Evolutionary conservation across 2,329 filamentous ascomycete species (phyloP).

Genomic region (Neofusicoccum sp.): DNA sequence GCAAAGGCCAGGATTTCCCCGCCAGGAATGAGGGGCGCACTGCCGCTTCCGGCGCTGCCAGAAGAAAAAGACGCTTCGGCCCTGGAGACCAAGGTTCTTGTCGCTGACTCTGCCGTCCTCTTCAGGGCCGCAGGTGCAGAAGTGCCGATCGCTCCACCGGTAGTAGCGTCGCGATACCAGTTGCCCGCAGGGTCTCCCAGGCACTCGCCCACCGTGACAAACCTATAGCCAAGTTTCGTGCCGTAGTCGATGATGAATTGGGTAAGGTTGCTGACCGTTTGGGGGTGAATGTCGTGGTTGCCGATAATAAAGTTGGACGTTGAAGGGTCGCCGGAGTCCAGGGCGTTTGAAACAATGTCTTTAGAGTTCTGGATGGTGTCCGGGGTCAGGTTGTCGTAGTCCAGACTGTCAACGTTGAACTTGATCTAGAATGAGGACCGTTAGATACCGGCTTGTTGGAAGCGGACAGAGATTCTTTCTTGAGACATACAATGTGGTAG

Average conservation of each 20-base stretch:
- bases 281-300: conserved; percentile 58
- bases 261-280: conserved; percentile 53
- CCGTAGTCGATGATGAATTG: conserved; percentile 47
- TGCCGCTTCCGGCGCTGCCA: conserved; percentile 3
- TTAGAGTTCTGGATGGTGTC: conserved; percentile 18
- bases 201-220: conserved; percentile 61
- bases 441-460: neutral
- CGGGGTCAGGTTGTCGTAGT: conserved; percentile 27
- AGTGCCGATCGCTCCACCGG: neutral
- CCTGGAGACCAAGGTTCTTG: neutral
- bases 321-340: neutral
- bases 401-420: conserved; percentile 31
- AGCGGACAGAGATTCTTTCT: neutral
- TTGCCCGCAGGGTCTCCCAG: conserved; percentile 54
- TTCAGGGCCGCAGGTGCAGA: neutral
- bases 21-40: neutral
- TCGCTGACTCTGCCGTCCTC: neutral
- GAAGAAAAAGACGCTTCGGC: neutral
- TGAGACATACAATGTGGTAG: conserved; percentile 47
- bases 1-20: neutral
- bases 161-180: conserved; percentile 51
- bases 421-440: conserved; percentile 29
- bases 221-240: conserved; percentile 31
- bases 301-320: neutral
- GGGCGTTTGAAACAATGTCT: neutral